Base-by-base conservation (phyloP, 75 land plant species). In the Pseudotsuga menziesii region DNA sequence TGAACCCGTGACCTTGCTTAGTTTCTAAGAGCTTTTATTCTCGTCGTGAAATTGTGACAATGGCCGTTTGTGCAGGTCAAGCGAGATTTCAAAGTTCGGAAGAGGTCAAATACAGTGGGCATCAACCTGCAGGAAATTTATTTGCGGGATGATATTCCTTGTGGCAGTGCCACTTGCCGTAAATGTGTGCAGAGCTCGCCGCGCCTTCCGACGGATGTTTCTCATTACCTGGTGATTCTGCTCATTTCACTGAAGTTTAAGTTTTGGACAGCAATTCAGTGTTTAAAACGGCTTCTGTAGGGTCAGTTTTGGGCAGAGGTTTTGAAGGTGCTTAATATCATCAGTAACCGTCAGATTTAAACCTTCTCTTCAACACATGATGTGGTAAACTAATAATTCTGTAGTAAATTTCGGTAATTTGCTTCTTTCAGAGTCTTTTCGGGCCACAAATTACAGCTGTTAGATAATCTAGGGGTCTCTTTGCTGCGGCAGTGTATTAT, bases 101-200 rank as follows among this genome's bases (percentile, higher is more conserved):
- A 56, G 44, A 23, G 58, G 23, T 56, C 80, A 41, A 78, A 72
- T 16, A 52, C 39, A 3, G 26, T 78, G 20, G 35, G 59, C 8
- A 72, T 78, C 48, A 36, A 44, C 20, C 20, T 55, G 57, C 72
- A 78, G 79, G 80, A 78, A 72, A 39, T 78, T 29, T 78, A 78
- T 78, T 27, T 78, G 56, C 80, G 80, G 13, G 80, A 78, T 27
- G 80, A 78, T 54, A 78, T 78, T 56, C 22, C 58, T 7, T 78
- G 80, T 54, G 80, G 80, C 56, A 78, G 80, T 32, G 32, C 80
- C n/a, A 20, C 57, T 6, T 78, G 80, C 58, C 35, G n/a, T 4
- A 52, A 73, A 1, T 78, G 80, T 35, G 32, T 55, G 7, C 76
- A 55, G 23, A 41, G 20, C 48, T 70, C 71, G 20, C 80, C 80